Evolutionary conservation across 2,329 filamentous ascomycete species (phyloP).

Genomic region (Bipolaris zeicola): DNA sequence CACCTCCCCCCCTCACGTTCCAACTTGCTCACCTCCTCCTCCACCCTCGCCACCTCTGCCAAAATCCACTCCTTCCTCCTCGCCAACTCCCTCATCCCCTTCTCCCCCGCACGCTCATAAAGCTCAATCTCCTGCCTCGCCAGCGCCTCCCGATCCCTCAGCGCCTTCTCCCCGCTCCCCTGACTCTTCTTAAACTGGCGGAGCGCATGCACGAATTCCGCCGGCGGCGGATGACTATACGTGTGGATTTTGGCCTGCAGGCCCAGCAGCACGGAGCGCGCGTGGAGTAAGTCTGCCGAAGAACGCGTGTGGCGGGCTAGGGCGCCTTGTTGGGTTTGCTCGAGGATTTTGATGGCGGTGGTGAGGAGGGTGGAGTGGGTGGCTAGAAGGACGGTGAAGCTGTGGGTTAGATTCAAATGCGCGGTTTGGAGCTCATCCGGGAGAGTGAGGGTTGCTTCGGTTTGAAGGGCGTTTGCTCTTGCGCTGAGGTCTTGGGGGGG

Average conservation of each 20-base stretch:
- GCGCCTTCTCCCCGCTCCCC: constrained; percentile 32
- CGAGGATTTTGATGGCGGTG: constrained; percentile 50
- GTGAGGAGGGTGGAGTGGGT: constrained; percentile 48
- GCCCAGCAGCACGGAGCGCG: constrained; percentile 50
- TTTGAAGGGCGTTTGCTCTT: constrained; percentile 16
- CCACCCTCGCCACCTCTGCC: constrained; percentile 28
- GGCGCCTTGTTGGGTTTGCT: constrained; percentile 55
- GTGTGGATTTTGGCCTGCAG: constrained; percentile 48
- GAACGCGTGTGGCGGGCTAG: constrained; percentile 50
- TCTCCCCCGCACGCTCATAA: constrained; percentile 44
- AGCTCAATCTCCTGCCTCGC: constrained; percentile 43
- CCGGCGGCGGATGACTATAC: constrained; percentile 32
- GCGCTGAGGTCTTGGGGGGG: constrained; percentile 15
- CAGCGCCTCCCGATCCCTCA: constrained; percentile 42
- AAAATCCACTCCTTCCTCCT: constrained; percentile 40
- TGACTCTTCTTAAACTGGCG: constrained; percentile 40
- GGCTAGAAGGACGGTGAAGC: constrained; percentile 40
- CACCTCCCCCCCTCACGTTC: constrained; percentile 1
- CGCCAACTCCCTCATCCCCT: constrained; percentile 49
- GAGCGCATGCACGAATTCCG: constrained; percentile 38
- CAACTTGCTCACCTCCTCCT: constrained; percentile 9
- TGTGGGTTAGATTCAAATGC: constrained; percentile 44
- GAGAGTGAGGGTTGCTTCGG: constrained; percentile 21
- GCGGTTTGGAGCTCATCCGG: constrained; percentile 33
- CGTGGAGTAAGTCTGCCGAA: constrained; percentile 51